Conservation (phyloP, 495 filamentous ascomycete species). For the Staphylotrichum tortipilum region DNA sequence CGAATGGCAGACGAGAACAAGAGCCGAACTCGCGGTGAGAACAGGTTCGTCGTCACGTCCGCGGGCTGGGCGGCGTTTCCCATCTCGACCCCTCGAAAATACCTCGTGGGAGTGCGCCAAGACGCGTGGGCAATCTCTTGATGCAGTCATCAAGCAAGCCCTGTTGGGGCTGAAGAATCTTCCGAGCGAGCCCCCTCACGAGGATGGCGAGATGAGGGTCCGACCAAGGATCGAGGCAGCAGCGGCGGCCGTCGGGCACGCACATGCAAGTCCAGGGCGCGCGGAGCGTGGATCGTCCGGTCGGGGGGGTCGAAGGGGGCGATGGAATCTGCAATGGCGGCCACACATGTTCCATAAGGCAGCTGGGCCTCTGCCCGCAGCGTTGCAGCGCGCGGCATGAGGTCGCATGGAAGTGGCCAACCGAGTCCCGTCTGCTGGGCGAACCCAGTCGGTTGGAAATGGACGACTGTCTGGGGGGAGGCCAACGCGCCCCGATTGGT, state of each 20-base stretch:
- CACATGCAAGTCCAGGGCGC: too few relatives aligned
- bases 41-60: too few relatives aligned
- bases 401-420: constrained; percentile 1
- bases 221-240: neutral
- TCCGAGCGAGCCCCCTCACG: neutral
- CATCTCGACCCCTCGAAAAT: neutral
- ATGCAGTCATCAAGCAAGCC: constrained; percentile 1
- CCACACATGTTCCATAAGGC: too few relatives aligned
- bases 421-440: constrained; percentile 7
- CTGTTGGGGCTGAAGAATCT: neutral
- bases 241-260: too few relatives aligned
- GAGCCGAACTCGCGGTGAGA: too few relatives aligned
- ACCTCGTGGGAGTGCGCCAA: neutral
- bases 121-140: neutral
- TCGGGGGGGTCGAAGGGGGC: neutral
- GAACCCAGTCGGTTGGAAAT: constrained; percentile 17
- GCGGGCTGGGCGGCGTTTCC: too few relatives aligned
- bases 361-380: neutral
- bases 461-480: constrained; percentile 9
- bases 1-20: too few relatives aligned
- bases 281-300: neutral
- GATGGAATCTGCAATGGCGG: constrained; percentile 1
- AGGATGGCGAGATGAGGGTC: too few relatives aligned
- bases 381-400: neutral
- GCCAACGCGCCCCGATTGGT: constrained; percentile 20